Percentiles rank a stretch among this genome's conserved stretches.
Conservation (phyloP, 2,329 filamentous ascomycete species). For the Chalaropsis thielavioides region DNA sequence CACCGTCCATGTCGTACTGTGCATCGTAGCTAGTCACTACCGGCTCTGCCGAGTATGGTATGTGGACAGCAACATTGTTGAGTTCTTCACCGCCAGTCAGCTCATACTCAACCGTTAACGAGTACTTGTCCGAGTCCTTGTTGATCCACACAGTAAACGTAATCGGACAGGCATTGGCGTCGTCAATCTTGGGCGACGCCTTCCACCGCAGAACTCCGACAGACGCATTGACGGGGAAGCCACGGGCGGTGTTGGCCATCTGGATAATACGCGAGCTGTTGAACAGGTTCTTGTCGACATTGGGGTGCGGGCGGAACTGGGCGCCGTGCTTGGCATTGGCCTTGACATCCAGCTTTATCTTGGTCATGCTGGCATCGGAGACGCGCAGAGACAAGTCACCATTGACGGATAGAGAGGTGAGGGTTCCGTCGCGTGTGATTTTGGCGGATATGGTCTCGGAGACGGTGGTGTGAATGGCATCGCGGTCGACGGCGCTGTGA, state of each 20-base stretch:
- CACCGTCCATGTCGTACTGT: slow-evolving; percentile 82
- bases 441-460: slow-evolving; percentile 84
- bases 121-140: slow-evolving; percentile 69
- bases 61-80: slow-evolving; percentile 71
- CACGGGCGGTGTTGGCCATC: slow-evolving; percentile 72
- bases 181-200: slow-evolving; percentile 65
- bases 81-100: slow-evolving; percentile 66
- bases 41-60: slow-evolving; percentile 79
- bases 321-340: slow-evolving; percentile 67
- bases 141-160: slow-evolving; percentile 98
- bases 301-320: slow-evolving; percentile 90
- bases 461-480: slow-evolving; percentile 76
- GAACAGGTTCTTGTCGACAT: slow-evolving; percentile 83
- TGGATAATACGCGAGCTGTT: slow-evolving; percentile 72
- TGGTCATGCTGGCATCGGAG: slow-evolving; percentile 73
- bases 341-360: slow-evolving; percentile 71
- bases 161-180: slow-evolving; percentile 70
- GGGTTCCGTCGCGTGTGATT: slow-evolving; percentile 70
- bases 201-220: slow-evolving; percentile 92
- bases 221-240: slow-evolving; percentile 87
- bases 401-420: slow-evolving; percentile 77
- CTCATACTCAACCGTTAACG: slow-evolving; percentile 91
- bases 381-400: slow-evolving; percentile 88
- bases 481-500: slow-evolving; percentile 57
- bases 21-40: slow-evolving; percentile 87